Evolutionary conservation across 257 asterid species (phyloP), one percentile per base, ranked within the genome.

Genomic region (Penstemon davidsonii): DNA sequence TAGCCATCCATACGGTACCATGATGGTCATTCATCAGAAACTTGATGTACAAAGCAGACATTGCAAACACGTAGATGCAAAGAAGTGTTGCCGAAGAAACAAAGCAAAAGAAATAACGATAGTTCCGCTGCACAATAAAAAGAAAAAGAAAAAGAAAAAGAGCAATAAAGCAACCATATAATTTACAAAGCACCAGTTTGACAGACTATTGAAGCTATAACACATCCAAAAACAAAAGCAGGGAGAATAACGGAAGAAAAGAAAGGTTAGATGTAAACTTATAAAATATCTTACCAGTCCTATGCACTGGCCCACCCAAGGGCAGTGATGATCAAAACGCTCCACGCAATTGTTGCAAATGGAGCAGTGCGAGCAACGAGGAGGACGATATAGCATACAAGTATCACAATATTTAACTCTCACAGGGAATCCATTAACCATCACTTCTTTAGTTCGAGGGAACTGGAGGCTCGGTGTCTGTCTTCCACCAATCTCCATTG

Each of bases 261-360:
- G 25, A 8, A 59, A 36, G 36, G 25, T 38, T 11, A 15, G 40
- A 10, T 68, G 55, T 58, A 13, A 55, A 60, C 33, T 49, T 46
- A 68, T 43, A n/a, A 40, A 72, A 62, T 56, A 70, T 59, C 83
- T 53, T 83, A 93, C 98, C 95, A 86, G 47, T 68, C 97, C 99
- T 66, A 94, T 85, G 85, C 99, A 90, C 81, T 93, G 99, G 60
- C 97, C 99, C 44, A 93, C 99, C 99, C 99, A 93, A 64, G 99
- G 99, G 83, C 97, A 94, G 84, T 94, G 99, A 74, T 94, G 99
- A 77, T 90, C 99, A 67, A 94, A 93, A 54, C 96, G 96, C 85
- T 90, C 96, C 55, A 93, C 96, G 55, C 98, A 90, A 70, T 93
- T 93, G 81, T 93, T 87, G 78, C 99, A 93, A 66, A 90, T 88